Conservation (phyloP, 2,329 filamentous ascomycete genomes). For the Hawksworthiomyces lignivorus region DNA sequence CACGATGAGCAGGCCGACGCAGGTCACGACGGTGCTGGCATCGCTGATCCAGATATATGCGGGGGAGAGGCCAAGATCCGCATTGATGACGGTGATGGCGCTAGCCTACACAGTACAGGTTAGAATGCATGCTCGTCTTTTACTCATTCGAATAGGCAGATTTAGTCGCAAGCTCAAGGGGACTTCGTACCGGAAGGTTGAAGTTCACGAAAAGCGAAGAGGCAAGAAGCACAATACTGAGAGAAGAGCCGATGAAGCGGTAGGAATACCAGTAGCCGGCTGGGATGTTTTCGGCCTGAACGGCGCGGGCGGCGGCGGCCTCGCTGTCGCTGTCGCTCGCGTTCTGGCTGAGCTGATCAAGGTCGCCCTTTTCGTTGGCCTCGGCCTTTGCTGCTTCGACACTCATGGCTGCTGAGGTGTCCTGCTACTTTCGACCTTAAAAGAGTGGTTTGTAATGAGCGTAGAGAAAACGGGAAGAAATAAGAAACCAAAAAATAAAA, state of each 20-base stretch:
- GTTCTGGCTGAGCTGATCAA: not conserved
- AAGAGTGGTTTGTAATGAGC: not conserved
- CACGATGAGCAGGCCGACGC: slow-evolving; percentile 23
- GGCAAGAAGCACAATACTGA: slow-evolving; percentile 7
- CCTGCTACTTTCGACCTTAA: no score
- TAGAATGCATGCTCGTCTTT: no score
- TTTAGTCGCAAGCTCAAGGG: no score
- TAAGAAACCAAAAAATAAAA: no score
- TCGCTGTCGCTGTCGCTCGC: slow-evolving; percentile 4
- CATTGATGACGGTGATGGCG: slow-evolving; percentile 12
- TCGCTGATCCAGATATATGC: slow-evolving; percentile 13
- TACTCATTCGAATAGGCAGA: no score
- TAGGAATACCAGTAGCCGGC: slow-evolving; percentile 11
- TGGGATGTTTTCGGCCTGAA: slow-evolving; percentile 10
- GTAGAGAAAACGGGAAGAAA: no score
- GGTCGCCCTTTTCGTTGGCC: slow-evolving; percentile 2
- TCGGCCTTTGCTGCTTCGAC: slow-evolving; percentile 2
- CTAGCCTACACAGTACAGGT: no score
- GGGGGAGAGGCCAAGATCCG: slow-evolving; percentile 8
- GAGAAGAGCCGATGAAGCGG: slow-evolving; percentile 10
- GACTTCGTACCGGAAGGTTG: slow-evolving; percentile 7
- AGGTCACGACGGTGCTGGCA: slow-evolving; percentile 9
- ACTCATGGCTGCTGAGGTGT: slow-evolving; percentile 1
- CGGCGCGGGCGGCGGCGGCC: slow-evolving; percentile 5
- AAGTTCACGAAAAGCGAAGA: slow-evolving; percentile 8